Base-by-base conservation (phyloP, 1,284 basidiomycete genomes). In the Neonothopanus nambi region DNA sequence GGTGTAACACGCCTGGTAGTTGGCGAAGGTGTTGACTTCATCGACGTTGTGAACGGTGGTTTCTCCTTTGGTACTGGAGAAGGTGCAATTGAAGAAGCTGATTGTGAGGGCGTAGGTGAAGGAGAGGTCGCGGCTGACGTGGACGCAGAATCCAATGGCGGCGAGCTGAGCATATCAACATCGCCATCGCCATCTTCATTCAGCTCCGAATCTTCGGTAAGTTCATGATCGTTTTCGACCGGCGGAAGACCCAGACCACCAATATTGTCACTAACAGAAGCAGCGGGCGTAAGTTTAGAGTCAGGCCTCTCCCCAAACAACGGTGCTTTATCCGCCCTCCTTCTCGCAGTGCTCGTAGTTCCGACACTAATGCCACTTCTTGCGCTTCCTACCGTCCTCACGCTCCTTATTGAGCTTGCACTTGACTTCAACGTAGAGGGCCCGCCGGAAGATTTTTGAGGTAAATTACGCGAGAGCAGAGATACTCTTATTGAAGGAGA, bases 251-350 rank as follows among this genome's bases (percentile, higher is more conserved):
- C 43, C 17, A 45, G 18, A 40, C 37, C 30, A 24, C 17, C 35
- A 21, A 44, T 15, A 26, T 39, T 28, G 18, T 45, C 26, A 39
- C 35, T 26, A 23, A 21, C 41, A 30, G 48, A 41, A 7, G 42
- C 46, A 3, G 53, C 33, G 5, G 57, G 57, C 7, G 57, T 58
- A 36, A 60, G 46, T 48, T 60, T 60, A 18, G 59, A 60, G 40
- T 60, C 59, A 33, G 59, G 59, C 39, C 59, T 20, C 13, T 57
- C 57, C n/a, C 49, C 52, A 18, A 35, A 18, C 20, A 33, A 30
- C 9, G 20, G 17, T 5, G 48, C 36, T 38, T 50, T 50, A 20
- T 28, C 44, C 11, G 23, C 28, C n/a, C 33, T 33, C 35, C 40
- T 51, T 33, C 51, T 45, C 7, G 38, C 38, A 3, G 45, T 50